These are phyloP conservation scores for Rubus parviflorus DNA, from an alignment of 306 rosid genomes.

Conservation along the genomic window DNA sequence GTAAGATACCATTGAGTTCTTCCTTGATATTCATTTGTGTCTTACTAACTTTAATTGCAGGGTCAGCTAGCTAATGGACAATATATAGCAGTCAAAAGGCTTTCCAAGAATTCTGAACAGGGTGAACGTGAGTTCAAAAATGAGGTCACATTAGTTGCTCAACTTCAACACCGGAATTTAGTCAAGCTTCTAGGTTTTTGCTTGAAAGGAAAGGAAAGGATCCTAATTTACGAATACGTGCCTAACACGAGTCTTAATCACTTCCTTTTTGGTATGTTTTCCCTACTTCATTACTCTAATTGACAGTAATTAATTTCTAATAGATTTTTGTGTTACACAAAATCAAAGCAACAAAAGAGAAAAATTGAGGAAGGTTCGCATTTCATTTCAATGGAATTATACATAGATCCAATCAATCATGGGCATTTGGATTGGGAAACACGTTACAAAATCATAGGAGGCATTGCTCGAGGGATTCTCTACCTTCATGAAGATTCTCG, in stretches of 20 bases:
- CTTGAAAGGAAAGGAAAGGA: background rate
- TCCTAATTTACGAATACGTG: background rate
- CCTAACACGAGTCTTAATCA: background rate
- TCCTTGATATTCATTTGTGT: background rate
- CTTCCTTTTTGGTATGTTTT: background rate
- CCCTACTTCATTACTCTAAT: background rate
- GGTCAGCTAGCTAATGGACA: background rate
- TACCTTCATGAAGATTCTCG: slow-evolving; percentile 56
- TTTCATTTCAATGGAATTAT: background rate
- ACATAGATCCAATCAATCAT: slow-evolving; percentile 25
- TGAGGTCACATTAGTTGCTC: background rate
- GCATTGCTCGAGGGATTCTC: slow-evolving; percentile 42
- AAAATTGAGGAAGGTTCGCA: background rate
- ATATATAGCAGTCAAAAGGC: background rate
- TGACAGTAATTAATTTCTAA: background rate
- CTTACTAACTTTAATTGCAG: background rate
- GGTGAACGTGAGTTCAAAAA: background rate
- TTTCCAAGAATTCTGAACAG: background rate
- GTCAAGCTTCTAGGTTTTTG: background rate
- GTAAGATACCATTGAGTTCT: background rate
- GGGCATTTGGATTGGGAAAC: background rate
- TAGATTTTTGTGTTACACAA: background rate
- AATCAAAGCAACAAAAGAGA: background rate
- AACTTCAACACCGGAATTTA: background rate
- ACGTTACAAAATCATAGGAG: slow-evolving; percentile 31